phyloP scores from a whole-genome alignment of 2,329 filamentous ascomycete species.

The Fusarium mangiferae region DNA sequence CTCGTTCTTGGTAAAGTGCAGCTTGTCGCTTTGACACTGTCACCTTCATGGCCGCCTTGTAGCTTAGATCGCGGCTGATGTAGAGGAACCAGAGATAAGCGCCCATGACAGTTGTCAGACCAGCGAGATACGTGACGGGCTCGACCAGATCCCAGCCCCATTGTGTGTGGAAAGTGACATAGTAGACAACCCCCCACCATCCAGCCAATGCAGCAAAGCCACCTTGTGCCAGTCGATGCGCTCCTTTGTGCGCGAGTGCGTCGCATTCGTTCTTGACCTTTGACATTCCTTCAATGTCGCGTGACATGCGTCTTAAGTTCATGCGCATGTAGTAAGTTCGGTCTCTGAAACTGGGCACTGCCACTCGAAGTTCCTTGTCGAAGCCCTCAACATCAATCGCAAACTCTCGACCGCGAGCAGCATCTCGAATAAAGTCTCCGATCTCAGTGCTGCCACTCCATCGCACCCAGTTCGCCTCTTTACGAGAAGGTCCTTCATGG shows the following conservation, averaged over 20 bases:
- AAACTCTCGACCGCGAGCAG: conserved; percentile 85
- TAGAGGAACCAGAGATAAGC: conserved; percentile 96
- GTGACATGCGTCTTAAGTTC: conserved; percentile 76
- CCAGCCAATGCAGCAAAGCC: conserved; percentile 78
- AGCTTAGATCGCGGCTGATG: conserved; percentile 89
- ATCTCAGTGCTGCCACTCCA: conserved; percentile 92
- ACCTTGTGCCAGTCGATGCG: conserved; percentile 80
- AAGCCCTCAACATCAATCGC: conserved; percentile 82
- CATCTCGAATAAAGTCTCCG: conserved; percentile 93
- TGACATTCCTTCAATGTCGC: conserved; percentile 74
- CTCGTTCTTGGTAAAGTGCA: conserved; percentile 77
- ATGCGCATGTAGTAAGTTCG: conserved; percentile 89
- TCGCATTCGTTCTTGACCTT: conserved; percentile 86
- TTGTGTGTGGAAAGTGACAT: conserved; percentile 75
- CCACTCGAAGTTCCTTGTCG: conserved; percentile 73
- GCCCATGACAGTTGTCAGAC: conserved; percentile 85
- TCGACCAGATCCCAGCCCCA: conserved; percentile 93
- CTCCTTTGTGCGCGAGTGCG: conserved; percentile 76
- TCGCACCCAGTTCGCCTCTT: conserved; percentile 73
- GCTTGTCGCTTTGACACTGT: conserved; percentile 83
- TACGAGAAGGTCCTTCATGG: conserved; percentile 62
- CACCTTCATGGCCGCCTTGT: conserved; percentile 86
- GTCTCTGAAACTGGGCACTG: conserved; percentile 88
- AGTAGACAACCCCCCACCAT: conserved; percentile 88
- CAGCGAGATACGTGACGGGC: conserved; percentile 88